Conservation (phyloP, 2,329 filamentous ascomycete genomes). For the Didymella pinodella region DNA sequence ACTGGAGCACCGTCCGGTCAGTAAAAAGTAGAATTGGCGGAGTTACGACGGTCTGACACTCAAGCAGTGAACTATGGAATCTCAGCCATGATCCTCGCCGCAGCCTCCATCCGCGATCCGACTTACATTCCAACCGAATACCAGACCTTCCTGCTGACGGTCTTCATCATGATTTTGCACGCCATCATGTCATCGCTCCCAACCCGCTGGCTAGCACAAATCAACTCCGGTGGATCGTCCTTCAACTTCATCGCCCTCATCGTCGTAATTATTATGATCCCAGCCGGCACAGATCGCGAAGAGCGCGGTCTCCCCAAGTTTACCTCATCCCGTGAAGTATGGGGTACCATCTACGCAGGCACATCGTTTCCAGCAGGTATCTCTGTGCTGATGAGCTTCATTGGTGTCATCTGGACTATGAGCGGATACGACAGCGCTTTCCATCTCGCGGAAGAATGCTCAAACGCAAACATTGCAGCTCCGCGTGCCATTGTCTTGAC, state of each 20-base stretch:
- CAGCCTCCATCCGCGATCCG: conserved; percentile 72
- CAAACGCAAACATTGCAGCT: conserved; percentile 73
- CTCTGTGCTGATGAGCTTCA: conserved; percentile 74
- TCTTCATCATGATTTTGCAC: conserved; percentile 73
- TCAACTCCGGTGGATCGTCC: conserved; percentile 74
- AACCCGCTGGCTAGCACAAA: conserved; percentile 72
- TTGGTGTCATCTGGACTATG: conserved; percentile 75
- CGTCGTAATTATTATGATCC: conserved; percentile 73
- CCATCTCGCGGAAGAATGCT: conserved; percentile 78
- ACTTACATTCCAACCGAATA: conserved; percentile 70
- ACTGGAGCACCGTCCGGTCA: conserved; percentile 67
- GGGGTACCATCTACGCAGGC: conserved; percentile 70
- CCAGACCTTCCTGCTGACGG: conserved; percentile 73
- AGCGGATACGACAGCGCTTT: conserved; percentile 74
- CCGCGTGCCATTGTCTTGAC: conserved; percentile 77
- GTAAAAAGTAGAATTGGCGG: conserved; percentile 13
- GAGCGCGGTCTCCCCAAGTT: conserved; percentile 66
- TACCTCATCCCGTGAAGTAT: conserved; percentile 65
- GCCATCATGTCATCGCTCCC: conserved; percentile 73
- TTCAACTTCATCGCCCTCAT: conserved; percentile 75
- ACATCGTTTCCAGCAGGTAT: conserved; percentile 74
- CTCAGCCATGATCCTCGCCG: conserved; percentile 74
- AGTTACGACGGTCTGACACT: conserved; percentile 12
- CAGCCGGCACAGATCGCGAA: conserved; percentile 62
- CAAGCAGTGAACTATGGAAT: conserved; percentile 68